Evolutionary conservation across 305 asterid genomes (phyloP).

Genomic region (Withania somnifera): DNA sequence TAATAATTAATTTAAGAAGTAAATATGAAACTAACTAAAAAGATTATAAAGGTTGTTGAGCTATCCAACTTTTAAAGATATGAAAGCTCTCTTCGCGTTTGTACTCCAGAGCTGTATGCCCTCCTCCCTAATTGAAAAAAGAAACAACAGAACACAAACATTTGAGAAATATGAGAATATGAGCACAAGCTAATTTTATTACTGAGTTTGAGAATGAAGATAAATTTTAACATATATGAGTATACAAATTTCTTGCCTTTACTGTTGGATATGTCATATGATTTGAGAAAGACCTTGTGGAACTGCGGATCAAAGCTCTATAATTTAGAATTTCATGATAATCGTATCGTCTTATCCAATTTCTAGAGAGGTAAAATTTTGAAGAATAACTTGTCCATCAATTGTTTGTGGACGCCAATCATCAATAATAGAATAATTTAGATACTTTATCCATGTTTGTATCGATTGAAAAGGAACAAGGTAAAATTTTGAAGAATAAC

Average conservation of each 20-base stretch:
- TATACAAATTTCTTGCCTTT: not conserved
- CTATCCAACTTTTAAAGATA: slow-evolving; percentile 6
- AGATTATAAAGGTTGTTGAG: not conserved
- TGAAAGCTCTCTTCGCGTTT: not conserved
- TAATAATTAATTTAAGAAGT: no score
- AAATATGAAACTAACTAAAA: no score
- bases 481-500: no score
- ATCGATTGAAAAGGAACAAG: no score
- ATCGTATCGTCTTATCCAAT: not conserved
- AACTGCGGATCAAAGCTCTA: not conserved
- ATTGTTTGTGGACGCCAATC: no score
- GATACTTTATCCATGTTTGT: no score
- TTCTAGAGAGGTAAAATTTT: not conserved
- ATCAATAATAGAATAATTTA: no score
- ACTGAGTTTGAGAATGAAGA: not conserved
- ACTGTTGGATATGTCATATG: slow-evolving; percentile 11
- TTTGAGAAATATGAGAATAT: not conserved
- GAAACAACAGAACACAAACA: not conserved
- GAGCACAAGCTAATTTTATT: not conserved
- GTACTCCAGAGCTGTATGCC: slow-evolving; percentile 8
- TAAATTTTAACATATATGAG: no score
- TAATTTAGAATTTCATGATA: not conserved
- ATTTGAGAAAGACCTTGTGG: slow-evolving; percentile 6
- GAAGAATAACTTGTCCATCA: no score
- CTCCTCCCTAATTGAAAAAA: not conserved